Percentiles rank a stretch among this genome's conserved stretches.
Evolutionary conservation across 495 filamentous ascomycete genomes (phyloP).

Genomic region (Penicillium goetzii): DNA sequence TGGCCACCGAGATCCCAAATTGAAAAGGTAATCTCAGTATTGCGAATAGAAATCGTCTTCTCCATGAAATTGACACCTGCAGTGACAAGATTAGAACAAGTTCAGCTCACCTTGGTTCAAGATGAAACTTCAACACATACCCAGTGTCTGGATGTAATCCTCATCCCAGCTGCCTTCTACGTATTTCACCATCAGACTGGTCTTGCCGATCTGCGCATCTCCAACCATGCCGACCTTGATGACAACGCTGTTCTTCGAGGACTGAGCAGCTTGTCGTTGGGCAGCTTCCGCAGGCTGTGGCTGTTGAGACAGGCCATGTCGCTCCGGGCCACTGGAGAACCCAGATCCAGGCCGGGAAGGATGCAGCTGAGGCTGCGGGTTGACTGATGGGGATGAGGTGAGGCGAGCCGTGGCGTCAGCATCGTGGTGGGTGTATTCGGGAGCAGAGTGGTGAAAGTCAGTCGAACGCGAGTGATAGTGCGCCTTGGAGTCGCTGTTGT

Average conservation of each 20-base stretch:
- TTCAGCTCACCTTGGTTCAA: not conserved
- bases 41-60: slow-evolving; percentile 98
- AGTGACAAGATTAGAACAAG: slow-evolving; percentile 1
- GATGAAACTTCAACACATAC: slow-evolving; percentile 48
- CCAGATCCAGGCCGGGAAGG: slow-evolving; percentile 56
- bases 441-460: slow-evolving; percentile 48
- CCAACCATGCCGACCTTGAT: slow-evolving; percentile 99
- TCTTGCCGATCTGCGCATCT: slow-evolving; percentile 98
- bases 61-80: slow-evolving; percentile 98
- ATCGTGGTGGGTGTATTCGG: slow-evolving; percentile 47
- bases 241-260: slow-evolving; percentile 82
- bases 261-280: slow-evolving; percentile 46
- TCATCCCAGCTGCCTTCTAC: slow-evolving; percentile 99
- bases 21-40: slow-evolving; percentile 99
- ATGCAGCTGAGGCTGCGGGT: slow-evolving; percentile 47
- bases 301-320: slow-evolving; percentile 42
- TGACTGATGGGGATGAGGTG: slow-evolving; percentile 42
- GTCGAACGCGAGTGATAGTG: slow-evolving; percentile 50
- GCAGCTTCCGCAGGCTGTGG: slow-evolving; percentile 46
- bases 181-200: slow-evolving; percentile 98
- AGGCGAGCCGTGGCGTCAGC: slow-evolving; percentile 41
- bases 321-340: slow-evolving; percentile 51
- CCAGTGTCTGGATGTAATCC: slow-evolving; percentile 98
- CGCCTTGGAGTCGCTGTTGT: slow-evolving; percentile 49
- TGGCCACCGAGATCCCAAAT: slow-evolving; percentile 99